These are phyloP conservation scores for Rhododendron kiyosumense DNA, from an alignment of 148 eudicot genomes.

Conservation along the genomic window DNA sequence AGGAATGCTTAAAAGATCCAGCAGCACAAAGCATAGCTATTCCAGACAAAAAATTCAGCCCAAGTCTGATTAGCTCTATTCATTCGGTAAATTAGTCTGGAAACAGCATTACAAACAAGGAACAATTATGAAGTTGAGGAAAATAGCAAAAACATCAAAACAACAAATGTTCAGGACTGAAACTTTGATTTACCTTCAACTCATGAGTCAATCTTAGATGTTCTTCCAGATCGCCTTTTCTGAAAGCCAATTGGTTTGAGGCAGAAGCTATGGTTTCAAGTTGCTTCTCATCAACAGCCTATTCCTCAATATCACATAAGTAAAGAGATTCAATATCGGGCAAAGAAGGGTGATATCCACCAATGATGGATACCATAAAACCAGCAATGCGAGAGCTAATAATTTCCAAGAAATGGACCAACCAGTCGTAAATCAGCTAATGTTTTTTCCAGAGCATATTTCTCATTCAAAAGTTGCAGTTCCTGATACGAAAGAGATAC, in stretches of 20 bases:
- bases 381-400: constrained; percentile 10
- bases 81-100: background rate
- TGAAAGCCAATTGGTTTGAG: constrained; percentile 56
- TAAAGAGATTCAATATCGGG: background rate
- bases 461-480: constrained; percentile 74
- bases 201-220: constrained; percentile 57
- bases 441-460: constrained; percentile 65
- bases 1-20: background rate
- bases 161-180: background rate
- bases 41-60: background rate
- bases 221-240: constrained; percentile 75
- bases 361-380: constrained; percentile 6
- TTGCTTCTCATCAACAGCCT: constrained; percentile 85
- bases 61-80: background rate
- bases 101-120: background rate
- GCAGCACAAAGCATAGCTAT: background rate
- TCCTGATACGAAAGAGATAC: constrained; percentile 46
- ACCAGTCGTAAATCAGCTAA: constrained; percentile 84
- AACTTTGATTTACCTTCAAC: constrained; percentile 51
- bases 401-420: constrained; percentile 22
- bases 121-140: background rate
- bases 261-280: constrained; percentile 65
- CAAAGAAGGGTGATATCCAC: constrained; percentile 1
- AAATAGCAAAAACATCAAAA: background rate
- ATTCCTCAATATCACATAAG: constrained; percentile 18